Evolutionary conservation across 345 rosid species (phyloP).

Genomic region (Citrus maxima): DNA sequence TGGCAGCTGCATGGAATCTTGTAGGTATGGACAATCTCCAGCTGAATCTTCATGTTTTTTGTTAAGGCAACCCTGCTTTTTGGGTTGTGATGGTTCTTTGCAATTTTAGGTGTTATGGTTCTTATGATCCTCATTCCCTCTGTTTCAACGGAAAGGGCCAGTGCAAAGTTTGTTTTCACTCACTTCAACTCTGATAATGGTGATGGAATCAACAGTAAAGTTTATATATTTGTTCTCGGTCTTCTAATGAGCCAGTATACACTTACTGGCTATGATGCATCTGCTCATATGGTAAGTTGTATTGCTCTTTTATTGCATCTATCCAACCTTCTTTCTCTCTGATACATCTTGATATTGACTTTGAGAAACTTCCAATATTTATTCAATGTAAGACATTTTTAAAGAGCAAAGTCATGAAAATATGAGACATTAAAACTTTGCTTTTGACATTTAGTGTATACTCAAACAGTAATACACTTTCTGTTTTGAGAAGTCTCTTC

Average conservation of each 20-base stretch:
- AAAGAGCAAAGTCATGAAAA: not conserved
- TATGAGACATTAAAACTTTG: not conserved
- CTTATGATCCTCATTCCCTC: slow-evolving; percentile 77
- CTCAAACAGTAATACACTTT: not conserved
- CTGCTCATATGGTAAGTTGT: slow-evolving; percentile 87
- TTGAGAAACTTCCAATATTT: not conserved
- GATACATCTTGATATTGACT: not conserved
- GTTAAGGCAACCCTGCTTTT: not conserved
- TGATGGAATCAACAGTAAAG: slow-evolving; percentile 57
- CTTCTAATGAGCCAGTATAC: slow-evolving; percentile 97
- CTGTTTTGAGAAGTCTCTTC: not conserved
- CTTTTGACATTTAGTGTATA: too few relatives aligned
- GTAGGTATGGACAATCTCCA: slow-evolving; percentile 39
- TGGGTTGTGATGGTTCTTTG: not conserved
- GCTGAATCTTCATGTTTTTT: not conserved
- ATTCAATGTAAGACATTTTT: not conserved
- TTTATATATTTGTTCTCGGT: slow-evolving; percentile 81
- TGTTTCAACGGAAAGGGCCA: slow-evolving; percentile 77
- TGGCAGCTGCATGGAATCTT: slow-evolving; percentile 95
- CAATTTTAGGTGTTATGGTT: slow-evolving; percentile 61
- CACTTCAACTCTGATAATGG: slow-evolving; percentile 80
- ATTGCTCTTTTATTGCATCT: not conserved
- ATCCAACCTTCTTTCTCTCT: not conserved
- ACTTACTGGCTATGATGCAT: slow-evolving; percentile 87
- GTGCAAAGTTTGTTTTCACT: slow-evolving; percentile 84